Evolutionary conservation across 2,329 filamentous ascomycete genomes (phyloP).

Genomic region (Epichloe gansuensis): DNA sequence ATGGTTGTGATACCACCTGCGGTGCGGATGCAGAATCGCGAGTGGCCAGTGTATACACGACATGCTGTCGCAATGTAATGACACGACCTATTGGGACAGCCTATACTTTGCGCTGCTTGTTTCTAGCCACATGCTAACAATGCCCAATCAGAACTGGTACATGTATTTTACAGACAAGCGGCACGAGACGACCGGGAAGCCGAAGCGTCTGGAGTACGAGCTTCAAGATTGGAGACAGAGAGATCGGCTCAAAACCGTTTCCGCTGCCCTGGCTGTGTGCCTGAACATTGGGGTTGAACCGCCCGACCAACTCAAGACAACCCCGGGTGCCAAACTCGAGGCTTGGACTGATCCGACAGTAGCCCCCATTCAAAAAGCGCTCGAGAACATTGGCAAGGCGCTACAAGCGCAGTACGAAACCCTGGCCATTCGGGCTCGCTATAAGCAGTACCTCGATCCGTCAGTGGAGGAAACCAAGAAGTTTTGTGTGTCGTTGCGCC

Average conservation of each 20-base stretch:
- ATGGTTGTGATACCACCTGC: constrained; percentile 4
- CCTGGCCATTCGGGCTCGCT: constrained; percentile 85
- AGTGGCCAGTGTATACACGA: neutral
- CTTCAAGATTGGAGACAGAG: constrained; percentile 96
- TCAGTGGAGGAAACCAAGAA: constrained; percentile 97
- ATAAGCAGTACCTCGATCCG: constrained; percentile 93
- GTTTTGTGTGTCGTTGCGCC: constrained; percentile 78
- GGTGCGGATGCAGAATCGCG: neutral
- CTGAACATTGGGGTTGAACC: constrained; percentile 96
- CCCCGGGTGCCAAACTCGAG: constrained; percentile 83
- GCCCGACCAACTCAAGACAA: constrained; percentile 92
- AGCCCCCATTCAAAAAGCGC: constrained; percentile 67
- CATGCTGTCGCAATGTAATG: neutral
- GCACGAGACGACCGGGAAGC: constrained; percentile 86
- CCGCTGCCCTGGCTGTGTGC: constrained; percentile 85
- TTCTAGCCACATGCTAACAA: neutral
- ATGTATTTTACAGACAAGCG: constrained; percentile 99
- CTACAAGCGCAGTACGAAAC: constrained; percentile 96
- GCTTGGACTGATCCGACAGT: constrained; percentile 91
- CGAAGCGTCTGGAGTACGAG: constrained; percentile 52
- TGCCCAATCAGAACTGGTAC: constrained; percentile 67
- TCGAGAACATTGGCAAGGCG: constrained; percentile 91
- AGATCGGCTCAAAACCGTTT: constrained; percentile 91
- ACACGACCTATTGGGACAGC: neutral
- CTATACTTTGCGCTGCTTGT: neutral